Percentiles rank a stretch among this genome's conserved stretches.
Conservation (phyloP, 345 rosid species). For the Crucihimalaya himalaica region DNA sequence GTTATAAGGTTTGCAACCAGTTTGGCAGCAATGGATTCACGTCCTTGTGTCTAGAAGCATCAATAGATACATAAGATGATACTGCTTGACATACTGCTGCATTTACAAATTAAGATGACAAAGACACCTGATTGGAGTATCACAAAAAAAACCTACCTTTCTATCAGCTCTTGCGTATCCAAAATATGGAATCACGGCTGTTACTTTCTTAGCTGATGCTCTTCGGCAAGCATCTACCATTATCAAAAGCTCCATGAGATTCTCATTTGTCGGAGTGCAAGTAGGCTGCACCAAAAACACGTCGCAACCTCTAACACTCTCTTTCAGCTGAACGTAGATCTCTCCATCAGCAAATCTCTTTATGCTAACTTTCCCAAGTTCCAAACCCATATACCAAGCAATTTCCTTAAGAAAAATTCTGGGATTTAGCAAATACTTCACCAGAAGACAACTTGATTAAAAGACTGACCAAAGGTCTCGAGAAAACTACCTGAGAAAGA, state of each 20-base stretch:
- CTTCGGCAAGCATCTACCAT: conserved; percentile 97
- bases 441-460: not conserved
- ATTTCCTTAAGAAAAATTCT: conserved; percentile 58
- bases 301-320: conserved; percentile 97
- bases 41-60: conserved; percentile 83
- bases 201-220: conserved; percentile 93
- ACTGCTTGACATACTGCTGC: not conserved
- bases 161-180: conserved; percentile 99
- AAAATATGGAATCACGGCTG: conserved; percentile 87
- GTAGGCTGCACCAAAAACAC: conserved; percentile 94
- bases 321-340: conserved; percentile 88
- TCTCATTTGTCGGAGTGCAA: conserved; percentile 95
- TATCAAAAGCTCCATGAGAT: conserved; percentile 92
- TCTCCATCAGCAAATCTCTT: conserved; percentile 98
- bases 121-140: not conserved
- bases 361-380: conserved; percentile 83
- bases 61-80: conserved; percentile 1
- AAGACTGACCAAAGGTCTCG: not conserved
- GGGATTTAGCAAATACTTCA: not conserved
- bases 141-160: conserved; percentile 50
- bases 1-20: conserved; percentile 93
- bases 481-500: conserved; percentile 58
- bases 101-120: not conserved
- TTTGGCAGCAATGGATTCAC: conserved; percentile 98
- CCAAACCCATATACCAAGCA: conserved; percentile 97